phyloP scores from a whole-genome alignment of 2,329 filamentous ascomycete species.

The Clarireedia monteithiana region DNA sequence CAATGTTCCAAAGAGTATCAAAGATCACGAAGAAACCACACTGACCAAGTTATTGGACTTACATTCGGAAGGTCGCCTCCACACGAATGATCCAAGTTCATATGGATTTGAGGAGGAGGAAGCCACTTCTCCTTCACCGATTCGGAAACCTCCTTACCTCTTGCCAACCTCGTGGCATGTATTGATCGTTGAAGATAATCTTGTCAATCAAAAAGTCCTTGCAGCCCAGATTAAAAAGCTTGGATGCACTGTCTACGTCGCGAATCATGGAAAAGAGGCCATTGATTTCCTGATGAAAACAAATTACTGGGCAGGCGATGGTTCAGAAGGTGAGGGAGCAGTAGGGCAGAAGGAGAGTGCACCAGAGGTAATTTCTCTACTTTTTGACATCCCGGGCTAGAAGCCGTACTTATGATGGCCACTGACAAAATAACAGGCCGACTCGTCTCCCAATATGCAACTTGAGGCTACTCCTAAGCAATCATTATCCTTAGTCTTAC shows the following conservation, averaged over 20 bases:
- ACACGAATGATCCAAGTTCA: slow-evolving; percentile 1
- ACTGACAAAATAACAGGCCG: too few species aligned
- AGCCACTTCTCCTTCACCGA: not conserved
- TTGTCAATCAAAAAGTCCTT: slow-evolving; percentile 59
- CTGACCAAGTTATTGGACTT: not conserved
- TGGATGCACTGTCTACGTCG: slow-evolving; percentile 53
- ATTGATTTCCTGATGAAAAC: slow-evolving; percentile 48
- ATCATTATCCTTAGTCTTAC: slow-evolving; percentile 58
- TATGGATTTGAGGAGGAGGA: slow-evolving; percentile 4
- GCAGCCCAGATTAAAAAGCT: slow-evolving; percentile 54
- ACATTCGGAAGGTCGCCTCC: not conserved
- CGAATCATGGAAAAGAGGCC: slow-evolving; percentile 58
- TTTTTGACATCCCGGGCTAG: too few species aligned
- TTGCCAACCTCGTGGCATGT: slow-evolving; percentile 29
- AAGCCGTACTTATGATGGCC: too few species aligned
- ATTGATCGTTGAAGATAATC: slow-evolving; percentile 60
- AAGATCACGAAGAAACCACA: slow-evolving; percentile 1
- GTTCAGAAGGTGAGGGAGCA: slow-evolving; percentile 51
- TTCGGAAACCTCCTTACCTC: not conserved
- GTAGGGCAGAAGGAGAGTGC: slow-evolving; percentile 53
- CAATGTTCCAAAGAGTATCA: slow-evolving; percentile 7
- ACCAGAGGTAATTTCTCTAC: slow-evolving; percentile 32
- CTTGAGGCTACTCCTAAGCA: slow-evolving; percentile 28
- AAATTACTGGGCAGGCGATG: slow-evolving; percentile 39
- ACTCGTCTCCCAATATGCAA: too few species aligned